Evolutionary conservation across 345 rosid genomes (phyloP).

Genomic region (Euphorbia tirucalli): DNA sequence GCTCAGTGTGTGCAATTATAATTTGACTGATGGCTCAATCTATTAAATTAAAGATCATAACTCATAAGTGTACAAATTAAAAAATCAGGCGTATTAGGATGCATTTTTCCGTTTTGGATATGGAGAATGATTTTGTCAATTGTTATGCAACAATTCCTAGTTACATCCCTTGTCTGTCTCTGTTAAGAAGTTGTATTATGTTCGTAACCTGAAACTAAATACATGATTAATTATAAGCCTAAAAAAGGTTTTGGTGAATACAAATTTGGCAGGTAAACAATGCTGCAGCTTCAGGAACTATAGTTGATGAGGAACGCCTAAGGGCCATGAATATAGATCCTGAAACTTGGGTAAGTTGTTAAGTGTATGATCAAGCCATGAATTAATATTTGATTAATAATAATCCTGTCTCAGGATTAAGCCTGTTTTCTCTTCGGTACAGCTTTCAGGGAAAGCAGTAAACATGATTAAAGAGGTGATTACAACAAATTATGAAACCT

Average conservation of each 20-base stretch:
- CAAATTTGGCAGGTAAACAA: slow-evolving; percentile 40
- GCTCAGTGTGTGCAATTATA: too few relatives aligned
- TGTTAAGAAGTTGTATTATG: too few relatives aligned
- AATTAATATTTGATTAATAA: neutral
- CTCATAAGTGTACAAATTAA: too few relatives aligned
- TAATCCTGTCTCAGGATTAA: neutral
- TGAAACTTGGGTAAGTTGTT: slow-evolving; percentile 36
- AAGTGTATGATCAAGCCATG: neutral
- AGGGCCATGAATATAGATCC: slow-evolving; percentile 46
- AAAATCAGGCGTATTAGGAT: too few relatives aligned
- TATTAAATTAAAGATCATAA: too few relatives aligned
- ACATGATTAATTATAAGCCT: neutral
- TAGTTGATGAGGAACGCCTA: slow-evolving; percentile 35
- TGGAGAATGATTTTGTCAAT: too few relatives aligned
- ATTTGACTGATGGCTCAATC: too few relatives aligned
- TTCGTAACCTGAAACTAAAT: too few relatives aligned
- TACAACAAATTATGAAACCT: slow-evolving; percentile 36
- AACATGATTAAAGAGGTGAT: slow-evolving; percentile 33
- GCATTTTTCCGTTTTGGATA: too few relatives aligned
- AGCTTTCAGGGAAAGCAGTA: slow-evolving; percentile 43
- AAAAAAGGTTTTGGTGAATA: neutral
- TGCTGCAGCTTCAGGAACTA: slow-evolving; percentile 43
- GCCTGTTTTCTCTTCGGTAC: neutral
- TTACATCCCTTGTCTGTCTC: too few relatives aligned
- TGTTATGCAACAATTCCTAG: too few relatives aligned